Evolutionary conservation across 1,284 basidiomycete species (phyloP).

Genomic region (Rugosomyces carneus): DNA sequence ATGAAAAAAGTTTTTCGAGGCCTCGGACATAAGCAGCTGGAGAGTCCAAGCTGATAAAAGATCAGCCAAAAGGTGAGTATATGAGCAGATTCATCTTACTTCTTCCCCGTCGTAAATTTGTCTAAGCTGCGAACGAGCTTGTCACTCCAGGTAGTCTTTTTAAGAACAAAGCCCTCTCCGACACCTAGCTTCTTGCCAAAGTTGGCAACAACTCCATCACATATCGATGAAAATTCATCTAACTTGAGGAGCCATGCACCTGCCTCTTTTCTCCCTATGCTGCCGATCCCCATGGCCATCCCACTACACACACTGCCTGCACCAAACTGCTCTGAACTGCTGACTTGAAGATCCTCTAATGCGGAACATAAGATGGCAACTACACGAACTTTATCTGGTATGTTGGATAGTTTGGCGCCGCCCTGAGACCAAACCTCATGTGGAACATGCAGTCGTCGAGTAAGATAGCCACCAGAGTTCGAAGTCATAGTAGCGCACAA

Average conservation of each 20-base stretch:
- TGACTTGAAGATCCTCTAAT: slow-evolving; percentile 66
- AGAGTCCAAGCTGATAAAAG: slow-evolving; percentile 67
- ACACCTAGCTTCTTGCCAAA: slow-evolving; percentile 88
- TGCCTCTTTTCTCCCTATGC: slow-evolving; percentile 64
- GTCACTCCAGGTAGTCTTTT: slow-evolving; percentile 80
- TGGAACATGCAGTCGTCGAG: slow-evolving; percentile 82
- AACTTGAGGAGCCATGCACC: slow-evolving; percentile 65
- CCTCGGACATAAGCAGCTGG: slow-evolving; percentile 81
- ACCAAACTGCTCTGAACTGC: slow-evolving; percentile 66
- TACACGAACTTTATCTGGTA: slow-evolving; percentile 82
- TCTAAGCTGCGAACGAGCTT: slow-evolving; percentile 82
- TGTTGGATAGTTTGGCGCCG: slow-evolving; percentile 74
- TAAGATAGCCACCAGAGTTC: slow-evolving; percentile 84
- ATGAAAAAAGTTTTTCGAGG: slow-evolving; percentile 71
- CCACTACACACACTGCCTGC: slow-evolving; percentile 73
- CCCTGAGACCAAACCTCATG: slow-evolving; percentile 87
- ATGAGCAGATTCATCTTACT: slow-evolving; percentile 47
- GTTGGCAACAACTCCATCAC: slow-evolving; percentile 81
- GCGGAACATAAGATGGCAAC: slow-evolving; percentile 73
- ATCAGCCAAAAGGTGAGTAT: slow-evolving; percentile 14
- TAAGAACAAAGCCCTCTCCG: slow-evolving; percentile 75
- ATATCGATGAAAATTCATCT: slow-evolving; percentile 68
- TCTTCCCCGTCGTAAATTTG: slow-evolving; percentile 87
- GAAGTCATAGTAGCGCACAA: slow-evolving; percentile 76
- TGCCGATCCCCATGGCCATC: slow-evolving; percentile 62